Evolutionary conservation across 768 basidiomycete species (phyloP).

Genomic region (Naganishia randhawae): DNA sequence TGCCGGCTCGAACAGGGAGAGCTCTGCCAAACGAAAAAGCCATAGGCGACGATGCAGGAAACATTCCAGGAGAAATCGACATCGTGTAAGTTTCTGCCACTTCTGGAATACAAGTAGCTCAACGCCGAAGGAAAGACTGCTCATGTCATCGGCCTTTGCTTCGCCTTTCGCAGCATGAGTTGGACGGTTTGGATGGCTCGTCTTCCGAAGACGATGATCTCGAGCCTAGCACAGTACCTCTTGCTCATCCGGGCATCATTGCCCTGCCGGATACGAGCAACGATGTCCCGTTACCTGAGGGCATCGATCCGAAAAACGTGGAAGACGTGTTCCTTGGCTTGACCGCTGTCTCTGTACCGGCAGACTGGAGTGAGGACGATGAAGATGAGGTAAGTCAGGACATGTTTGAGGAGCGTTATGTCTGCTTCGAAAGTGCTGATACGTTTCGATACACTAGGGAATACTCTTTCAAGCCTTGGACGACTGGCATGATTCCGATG

Average conservation of each 20-base stretch:
- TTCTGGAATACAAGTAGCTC: neutral
- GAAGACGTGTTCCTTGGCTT: constrained; percentile 29
- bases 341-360: constrained; percentile 9
- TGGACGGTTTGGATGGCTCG: neutral
- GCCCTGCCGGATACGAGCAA: constrained; percentile 14
- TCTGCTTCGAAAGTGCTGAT: neutral
- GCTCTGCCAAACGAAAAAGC: constrained; percentile 6
- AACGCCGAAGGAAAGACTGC: neutral
- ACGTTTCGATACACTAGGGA: neutral
- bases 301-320: constrained; percentile 30
- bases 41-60: constrained; percentile 10
- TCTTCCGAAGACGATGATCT: neutral
- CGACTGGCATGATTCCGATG: constrained; percentile 22
- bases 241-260: constrained; percentile 3
- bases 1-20: constrained; percentile 6
- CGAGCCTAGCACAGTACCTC: neutral
- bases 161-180: constrained; percentile 8
- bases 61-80: constrained; percentile 3
- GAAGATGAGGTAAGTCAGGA: constrained; percentile 27
- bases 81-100: neutral
- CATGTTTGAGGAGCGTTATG: neutral
- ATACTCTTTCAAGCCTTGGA: constrained; percentile 29
- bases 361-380: constrained; percentile 27
- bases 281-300: constrained; percentile 28
- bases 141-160: neutral